These are phyloP conservation scores for Ogataea populi-albae DNA, from an alignment of 805 yeast species.

Conservation along the genomic window DNA sequence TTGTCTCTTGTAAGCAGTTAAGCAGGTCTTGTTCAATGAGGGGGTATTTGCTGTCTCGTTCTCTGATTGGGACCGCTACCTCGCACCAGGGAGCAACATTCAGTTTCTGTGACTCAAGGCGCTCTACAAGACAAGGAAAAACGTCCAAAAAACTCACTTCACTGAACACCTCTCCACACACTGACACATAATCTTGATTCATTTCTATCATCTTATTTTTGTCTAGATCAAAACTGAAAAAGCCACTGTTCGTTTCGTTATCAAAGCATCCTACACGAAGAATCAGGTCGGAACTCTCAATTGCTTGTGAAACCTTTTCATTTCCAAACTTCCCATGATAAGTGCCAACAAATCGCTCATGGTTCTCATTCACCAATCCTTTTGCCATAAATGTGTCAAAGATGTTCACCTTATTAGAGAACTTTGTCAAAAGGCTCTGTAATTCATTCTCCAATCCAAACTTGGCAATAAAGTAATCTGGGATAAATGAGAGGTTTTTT, in stretches of 20 bases:
- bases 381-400: slow-evolving; percentile 41
- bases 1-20: slow-evolving; percentile 32
- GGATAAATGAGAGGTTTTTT: slow-evolving; percentile 37
- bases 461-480: slow-evolving; percentile 40
- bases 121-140: slow-evolving; percentile 34
- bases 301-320: slow-evolving; percentile 30
- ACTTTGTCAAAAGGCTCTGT: slow-evolving; percentile 26
- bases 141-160: slow-evolving; percentile 34
- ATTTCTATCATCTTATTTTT: slow-evolving; percentile 32
- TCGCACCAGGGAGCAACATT: slow-evolving; percentile 4
- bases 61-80: slow-evolving; percentile 1
- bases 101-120: slow-evolving; percentile 32
- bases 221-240: slow-evolving; percentile 41
- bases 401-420: slow-evolving; percentile 37
- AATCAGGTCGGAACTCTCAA: slow-evolving; percentile 64
- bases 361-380: slow-evolving; percentile 38
- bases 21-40: slow-evolving; percentile 36
- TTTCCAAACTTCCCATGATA: slow-evolving; percentile 37
- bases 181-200: slow-evolving; percentile 40
- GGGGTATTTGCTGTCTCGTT: slow-evolving; percentile 7
- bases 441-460: slow-evolving; percentile 36
- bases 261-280: slow-evolving; percentile 64
- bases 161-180: slow-evolving; percentile 33
- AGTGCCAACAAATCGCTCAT: slow-evolving; percentile 44
- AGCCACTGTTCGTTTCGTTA: slow-evolving; percentile 65